Evolutionary conservation across 2,329 filamentous ascomycete species (phyloP).

Genomic region (Hansfordia pulvinata): DNA sequence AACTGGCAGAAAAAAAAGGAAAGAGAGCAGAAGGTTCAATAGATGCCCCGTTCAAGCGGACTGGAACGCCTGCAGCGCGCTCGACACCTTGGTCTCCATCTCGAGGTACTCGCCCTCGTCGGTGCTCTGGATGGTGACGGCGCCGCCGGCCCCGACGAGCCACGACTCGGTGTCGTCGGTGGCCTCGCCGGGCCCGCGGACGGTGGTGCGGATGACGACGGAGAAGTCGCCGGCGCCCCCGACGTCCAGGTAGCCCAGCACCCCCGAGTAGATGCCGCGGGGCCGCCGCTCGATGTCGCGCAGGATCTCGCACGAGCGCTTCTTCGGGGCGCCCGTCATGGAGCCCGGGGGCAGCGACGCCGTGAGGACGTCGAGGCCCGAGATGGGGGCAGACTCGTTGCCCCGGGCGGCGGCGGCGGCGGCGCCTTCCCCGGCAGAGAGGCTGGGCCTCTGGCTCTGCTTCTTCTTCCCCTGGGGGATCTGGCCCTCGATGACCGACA

Average conservation of each 20-base stretch:
- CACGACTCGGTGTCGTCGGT: constrained; percentile 27
- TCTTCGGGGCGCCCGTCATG: constrained; percentile 68
- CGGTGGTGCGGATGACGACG: constrained; percentile 56
- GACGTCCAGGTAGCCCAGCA: constrained; percentile 57
- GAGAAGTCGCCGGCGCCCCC: constrained; percentile 58
- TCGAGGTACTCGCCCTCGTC: constrained; percentile 54
- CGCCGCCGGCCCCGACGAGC: constrained; percentile 59
- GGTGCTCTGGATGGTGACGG: constrained; percentile 53
- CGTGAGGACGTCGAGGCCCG: constrained; percentile 46
- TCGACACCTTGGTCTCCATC: constrained; percentile 39
- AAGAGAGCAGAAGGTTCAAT: no score
- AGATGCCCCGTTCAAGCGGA: no score
- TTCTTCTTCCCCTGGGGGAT: no score
- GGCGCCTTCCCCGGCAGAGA: no score
- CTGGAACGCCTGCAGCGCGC: no score
- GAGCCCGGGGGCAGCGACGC: constrained; percentile 53
- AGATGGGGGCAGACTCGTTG: no score
- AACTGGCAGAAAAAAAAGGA: no score
- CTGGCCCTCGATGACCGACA: constrained; percentile 47
- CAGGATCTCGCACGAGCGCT: constrained; percentile 55
- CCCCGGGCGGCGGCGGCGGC: no score
- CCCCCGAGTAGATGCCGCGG: constrained; percentile 53
- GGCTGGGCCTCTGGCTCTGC: no score
- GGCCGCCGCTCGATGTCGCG: constrained; percentile 37
- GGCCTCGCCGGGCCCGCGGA: constrained; percentile 16